Conservation (phyloP, 1,284 basidiomycete species). For the Sanghuangporus weigelae region DNA sequence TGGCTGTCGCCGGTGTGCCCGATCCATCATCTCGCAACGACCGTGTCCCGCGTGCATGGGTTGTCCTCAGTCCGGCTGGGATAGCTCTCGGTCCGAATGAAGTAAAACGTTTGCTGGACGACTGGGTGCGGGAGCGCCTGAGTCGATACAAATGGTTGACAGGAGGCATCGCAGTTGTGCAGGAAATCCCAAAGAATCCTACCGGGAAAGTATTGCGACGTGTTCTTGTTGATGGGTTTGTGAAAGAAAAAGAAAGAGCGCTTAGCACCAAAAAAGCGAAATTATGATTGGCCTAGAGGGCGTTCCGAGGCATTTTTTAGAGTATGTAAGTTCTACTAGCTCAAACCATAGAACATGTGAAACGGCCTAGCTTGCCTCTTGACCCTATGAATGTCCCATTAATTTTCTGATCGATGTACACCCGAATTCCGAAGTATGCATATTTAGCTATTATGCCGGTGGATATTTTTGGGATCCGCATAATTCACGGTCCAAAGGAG, state of each 20-base stretch:
- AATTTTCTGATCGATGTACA: no score
- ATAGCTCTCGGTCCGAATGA: constrained; percentile 38
- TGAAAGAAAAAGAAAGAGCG: constrained; percentile 24
- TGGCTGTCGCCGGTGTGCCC: constrained; percentile 23
- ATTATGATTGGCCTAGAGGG: constrained; percentile 22
- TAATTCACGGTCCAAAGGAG: no score
- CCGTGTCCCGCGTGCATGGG: constrained; percentile 67
- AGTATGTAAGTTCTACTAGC: no score
- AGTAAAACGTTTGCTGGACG: constrained; percentile 43
- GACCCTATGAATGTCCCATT: no score
- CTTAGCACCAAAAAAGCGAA: constrained; percentile 29
- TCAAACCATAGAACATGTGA: neutral
- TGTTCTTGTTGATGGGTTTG: constrained; percentile 51
- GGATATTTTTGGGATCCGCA: no score
- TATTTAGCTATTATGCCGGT: no score
- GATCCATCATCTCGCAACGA: constrained; percentile 13
- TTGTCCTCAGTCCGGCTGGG: constrained; percentile 56
- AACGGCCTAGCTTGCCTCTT: no score
- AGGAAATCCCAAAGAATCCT: constrained; percentile 64
- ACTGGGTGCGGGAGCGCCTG: constrained; percentile 54
- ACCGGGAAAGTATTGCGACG: constrained; percentile 64
- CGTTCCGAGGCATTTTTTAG: neutral
- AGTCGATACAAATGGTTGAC: constrained; percentile 69
- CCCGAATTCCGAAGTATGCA: no score
- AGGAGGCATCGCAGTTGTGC: constrained; percentile 61